These are phyloP conservation scores for Phytophthora tentaculata DNA, from an alignment of 352 stramenopile genomes.

Conservation along the genomic window DNA sequence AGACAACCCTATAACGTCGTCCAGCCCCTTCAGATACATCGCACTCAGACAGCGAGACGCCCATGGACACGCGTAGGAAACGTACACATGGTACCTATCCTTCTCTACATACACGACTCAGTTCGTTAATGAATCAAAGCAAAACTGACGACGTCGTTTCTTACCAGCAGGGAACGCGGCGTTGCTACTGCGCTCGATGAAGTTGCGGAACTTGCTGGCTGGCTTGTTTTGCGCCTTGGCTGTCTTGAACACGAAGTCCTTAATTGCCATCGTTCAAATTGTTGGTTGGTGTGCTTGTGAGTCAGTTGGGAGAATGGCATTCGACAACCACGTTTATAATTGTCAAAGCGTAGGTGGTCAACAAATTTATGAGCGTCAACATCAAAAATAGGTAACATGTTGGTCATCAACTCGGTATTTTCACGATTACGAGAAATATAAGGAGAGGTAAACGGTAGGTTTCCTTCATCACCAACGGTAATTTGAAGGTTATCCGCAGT, in stretches of 20 bases:
- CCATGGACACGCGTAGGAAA: constrained; percentile 91
- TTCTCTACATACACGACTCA: constrained; percentile 34
- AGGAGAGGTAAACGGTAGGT: too few species aligned
- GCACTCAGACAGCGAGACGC: constrained; percentile 62
- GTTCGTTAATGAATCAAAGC: too few species aligned
- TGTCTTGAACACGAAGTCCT: constrained; percentile 15
- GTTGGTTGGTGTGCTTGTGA: neutral
- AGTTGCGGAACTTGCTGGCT: constrained; percentile 35
- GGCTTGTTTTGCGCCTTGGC: constrained; percentile 22
- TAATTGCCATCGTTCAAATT: constrained; percentile 9
- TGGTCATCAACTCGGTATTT: too few species aligned
- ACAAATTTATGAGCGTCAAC: constrained; percentile 10
- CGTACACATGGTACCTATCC: constrained; percentile 87
- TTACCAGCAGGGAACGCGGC: constrained; percentile 35
- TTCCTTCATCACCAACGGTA: too few species aligned
- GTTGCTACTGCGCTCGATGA: constrained; percentile 30
- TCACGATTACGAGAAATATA: neutral
- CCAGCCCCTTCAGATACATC: constrained; percentile 89
- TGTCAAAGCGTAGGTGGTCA: constrained; percentile 14
- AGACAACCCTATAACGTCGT: constrained; percentile 87
- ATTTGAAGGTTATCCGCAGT: too few species aligned
- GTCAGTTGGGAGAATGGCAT: too few species aligned
- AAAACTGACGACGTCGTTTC: too few species aligned
- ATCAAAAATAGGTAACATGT: neutral
- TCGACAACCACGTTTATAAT: too few species aligned